Conservation (phyloP, 2,329 filamentous ascomycete genomes). For the Endocalyx cinctus region DNA sequence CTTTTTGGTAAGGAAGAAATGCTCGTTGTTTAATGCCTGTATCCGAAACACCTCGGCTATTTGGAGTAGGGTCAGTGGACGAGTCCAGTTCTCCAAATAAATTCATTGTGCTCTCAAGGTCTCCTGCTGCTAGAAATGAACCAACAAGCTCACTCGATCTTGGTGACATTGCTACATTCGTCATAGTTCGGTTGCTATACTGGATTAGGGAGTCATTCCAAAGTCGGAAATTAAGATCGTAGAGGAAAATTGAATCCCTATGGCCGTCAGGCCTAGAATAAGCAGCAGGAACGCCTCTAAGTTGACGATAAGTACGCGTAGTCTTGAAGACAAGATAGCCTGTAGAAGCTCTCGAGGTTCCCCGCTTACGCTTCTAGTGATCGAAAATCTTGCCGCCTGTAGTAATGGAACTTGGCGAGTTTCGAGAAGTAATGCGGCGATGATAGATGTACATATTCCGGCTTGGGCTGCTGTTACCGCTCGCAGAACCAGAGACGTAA, state of each 20-base stretch:
- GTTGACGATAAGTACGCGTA: no score
- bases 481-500: constrained; percentile 3
- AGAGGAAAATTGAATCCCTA: constrained; percentile 6
- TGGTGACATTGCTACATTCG: no score
- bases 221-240: constrained; percentile 7
- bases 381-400: no score
- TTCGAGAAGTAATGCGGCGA: constrained; percentile 6
- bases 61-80: not conserved
- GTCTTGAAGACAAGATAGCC: no score
- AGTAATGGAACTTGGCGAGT: not conserved
- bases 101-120: not conserved
- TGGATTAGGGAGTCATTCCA: no score
- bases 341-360: no score
- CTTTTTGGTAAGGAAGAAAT: constrained; percentile 1
- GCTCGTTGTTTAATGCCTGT: constrained; percentile 1
- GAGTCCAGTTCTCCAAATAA: constrained; percentile 1
- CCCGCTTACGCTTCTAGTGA: no score
- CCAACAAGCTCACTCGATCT: not conserved
- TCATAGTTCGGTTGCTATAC: no score
- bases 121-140: no score
- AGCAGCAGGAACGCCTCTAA: no score
- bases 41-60: not conserved
- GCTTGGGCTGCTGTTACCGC: not conserved
- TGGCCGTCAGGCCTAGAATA: not conserved
- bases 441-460: constrained; percentile 4